Base-by-base conservation (phyloP, 805 yeast genomes). In the Pichia cephalocereana region DNA sequence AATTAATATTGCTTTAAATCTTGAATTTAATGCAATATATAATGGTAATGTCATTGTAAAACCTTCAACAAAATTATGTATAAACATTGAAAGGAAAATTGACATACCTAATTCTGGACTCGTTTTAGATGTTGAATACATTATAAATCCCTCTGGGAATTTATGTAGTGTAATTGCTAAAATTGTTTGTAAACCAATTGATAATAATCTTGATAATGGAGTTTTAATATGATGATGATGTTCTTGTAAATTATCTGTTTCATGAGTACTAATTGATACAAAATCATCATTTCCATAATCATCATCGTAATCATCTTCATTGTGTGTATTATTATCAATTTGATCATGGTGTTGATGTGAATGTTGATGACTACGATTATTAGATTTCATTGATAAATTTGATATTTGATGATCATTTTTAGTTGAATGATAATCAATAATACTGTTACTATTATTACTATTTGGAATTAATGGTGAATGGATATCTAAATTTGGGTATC, bases 21-120 rank as follows among this genome's bases (percentile, higher is more conserved):
- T 70, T 1, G 79, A 73, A 40, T 77, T 70, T 52, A 91, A 70
- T 9, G 95, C 87, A 45, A 90, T 76, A 61, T 83, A 93, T 32
- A 91, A 70, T 0, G 98, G 98, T 42, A 90, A 70, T 14, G 96
- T 87, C 86, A 91, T 90, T 15, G 93, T 80, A 62, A 93, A 89
- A 0, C 98, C 99, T 63, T 91, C 99, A 23, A 90, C 83, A 55
- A 88, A 82, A 64, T 93, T 93, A 67, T 91, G 99, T 30, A 93
- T 77, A 12, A 89, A 79, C 60, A 91, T 72, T 43, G 96, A 88
- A 19, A 90, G 63, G 59, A 93, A 90, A 12, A 91, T 87, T 15
- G 87, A 75, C 19, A 88, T 57, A 0, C 98, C 97, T 28, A 89
- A 66, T 50, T 73, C 67, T 2, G 84, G 79, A 58, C 83, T 86